Conservation (phyloP, 371 early-diverging fungal genomes). For the Blakeslea trispora region DNA sequence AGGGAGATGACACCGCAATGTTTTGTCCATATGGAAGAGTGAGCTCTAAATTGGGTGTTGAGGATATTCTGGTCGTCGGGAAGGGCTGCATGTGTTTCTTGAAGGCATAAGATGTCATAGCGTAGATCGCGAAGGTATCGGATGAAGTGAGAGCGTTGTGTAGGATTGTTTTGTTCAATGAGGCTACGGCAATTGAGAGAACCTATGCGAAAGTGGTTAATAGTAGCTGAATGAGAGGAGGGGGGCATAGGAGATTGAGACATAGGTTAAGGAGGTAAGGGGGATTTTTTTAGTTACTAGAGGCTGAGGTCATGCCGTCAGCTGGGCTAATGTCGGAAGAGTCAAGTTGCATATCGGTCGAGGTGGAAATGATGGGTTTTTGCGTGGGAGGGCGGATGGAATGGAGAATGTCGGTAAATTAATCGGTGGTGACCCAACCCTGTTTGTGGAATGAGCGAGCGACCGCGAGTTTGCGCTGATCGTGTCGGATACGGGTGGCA, state of each 20-base stretch:
- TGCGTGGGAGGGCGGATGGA: no score
- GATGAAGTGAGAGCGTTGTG: no score
- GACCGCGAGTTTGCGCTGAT: neutral
- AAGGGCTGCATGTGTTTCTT: slow-evolving; percentile 9
- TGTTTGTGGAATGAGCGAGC: neutral
- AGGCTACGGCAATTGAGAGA: slow-evolving; percentile 16
- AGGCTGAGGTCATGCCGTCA: no score
- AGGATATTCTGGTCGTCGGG: neutral
- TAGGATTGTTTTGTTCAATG: no score
- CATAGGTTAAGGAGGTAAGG: neutral
- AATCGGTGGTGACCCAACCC: neutral
- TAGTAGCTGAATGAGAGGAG: neutral
- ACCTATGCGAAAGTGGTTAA: neutral
- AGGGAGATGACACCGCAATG: slow-evolving; percentile 11
- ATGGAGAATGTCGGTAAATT: no score
- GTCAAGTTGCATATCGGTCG: no score
- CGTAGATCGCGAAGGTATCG: no score
- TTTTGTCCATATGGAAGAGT: neutral
- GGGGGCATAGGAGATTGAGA: no score
- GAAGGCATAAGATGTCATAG: slow-evolving; percentile 11
- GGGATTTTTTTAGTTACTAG: neutral
- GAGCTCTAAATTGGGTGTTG: neutral
- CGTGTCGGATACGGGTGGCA: neutral
- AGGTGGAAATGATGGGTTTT: no score
- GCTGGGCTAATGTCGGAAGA: no score